phyloP scores from a whole-genome alignment of 2,329 filamentous ascomycete genomes.

The Penicillium polonicum region DNA sequence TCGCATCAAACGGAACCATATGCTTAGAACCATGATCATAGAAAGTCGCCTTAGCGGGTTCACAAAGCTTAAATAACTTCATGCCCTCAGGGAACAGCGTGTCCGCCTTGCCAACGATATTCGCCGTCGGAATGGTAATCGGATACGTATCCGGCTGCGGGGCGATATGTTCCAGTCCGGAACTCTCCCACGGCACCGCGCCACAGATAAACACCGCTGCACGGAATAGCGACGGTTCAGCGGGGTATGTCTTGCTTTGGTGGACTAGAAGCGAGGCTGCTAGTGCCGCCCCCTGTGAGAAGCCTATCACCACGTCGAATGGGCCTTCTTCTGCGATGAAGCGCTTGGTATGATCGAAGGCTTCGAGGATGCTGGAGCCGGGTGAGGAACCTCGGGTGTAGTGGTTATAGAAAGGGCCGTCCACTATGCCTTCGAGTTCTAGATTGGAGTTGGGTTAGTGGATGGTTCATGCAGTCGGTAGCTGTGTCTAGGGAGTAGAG shows the following conservation, averaged over 20 bases:
- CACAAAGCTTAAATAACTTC: constrained; percentile 36
- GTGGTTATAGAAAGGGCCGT: constrained; percentile 35
- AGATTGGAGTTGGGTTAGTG: background rate
- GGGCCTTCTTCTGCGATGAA: constrained; percentile 29
- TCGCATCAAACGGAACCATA: constrained; percentile 34
- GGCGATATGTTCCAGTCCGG: constrained; percentile 20
- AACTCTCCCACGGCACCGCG: constrained; percentile 26
- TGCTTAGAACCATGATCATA: constrained; percentile 41
- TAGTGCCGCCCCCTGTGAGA: constrained; percentile 34
- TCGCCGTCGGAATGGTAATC: constrained; percentile 39
- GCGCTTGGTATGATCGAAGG: constrained; percentile 27
- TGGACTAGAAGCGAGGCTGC: constrained; percentile 28
- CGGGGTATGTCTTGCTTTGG: constrained; percentile 22
- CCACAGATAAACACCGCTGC: constrained; percentile 34
- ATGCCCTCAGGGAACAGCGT: constrained; percentile 30
- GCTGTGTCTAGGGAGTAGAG: background rate
- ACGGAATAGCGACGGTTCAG: constrained; percentile 28
- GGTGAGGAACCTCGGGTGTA: constrained; percentile 27
- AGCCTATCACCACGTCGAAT: constrained; percentile 36
- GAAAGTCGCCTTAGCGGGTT: constrained; percentile 28
- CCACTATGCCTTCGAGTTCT: constrained; percentile 34
- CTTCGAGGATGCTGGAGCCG: constrained; percentile 23
- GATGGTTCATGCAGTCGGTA: background rate
- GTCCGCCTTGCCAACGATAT: constrained; percentile 42
- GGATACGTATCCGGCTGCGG: constrained; percentile 17